Evolutionary conservation across 495 filamentous ascomycete species (phyloP).

Genomic region (Astrocystis sublimbata): DNA sequence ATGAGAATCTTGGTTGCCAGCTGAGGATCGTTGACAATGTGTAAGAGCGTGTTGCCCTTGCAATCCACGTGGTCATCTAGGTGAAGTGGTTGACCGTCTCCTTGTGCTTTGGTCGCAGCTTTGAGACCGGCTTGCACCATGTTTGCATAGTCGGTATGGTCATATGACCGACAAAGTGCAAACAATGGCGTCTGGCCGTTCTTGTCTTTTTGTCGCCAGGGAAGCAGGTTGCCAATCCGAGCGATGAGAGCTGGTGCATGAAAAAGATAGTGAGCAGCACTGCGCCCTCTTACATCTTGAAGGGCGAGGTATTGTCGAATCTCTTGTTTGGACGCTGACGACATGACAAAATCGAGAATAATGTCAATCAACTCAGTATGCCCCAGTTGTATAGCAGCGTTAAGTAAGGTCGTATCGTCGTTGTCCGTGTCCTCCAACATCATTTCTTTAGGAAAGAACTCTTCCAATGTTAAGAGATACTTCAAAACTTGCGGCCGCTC

Average conservation of each 20-base stretch:
- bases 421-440: constrained; percentile 83
- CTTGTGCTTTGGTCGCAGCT: constrained; percentile 71
- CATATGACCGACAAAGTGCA: constrained; percentile 91
- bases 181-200: constrained; percentile 97
- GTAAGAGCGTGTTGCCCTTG: constrained; percentile 91
- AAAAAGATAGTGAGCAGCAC: constrained; percentile 94
- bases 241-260: constrained; percentile 79
- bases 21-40: constrained; percentile 85
- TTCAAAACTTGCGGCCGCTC: constrained; percentile 66
- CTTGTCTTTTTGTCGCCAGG: constrained; percentile 89
- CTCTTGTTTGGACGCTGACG: constrained; percentile 39
- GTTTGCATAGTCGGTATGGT: constrained; percentile 78
- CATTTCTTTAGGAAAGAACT: constrained; percentile 67
- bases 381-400: constrained; percentile 91
- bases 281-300: constrained; percentile 83
- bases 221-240: constrained; percentile 71
- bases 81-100: constrained; percentile 76
- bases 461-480: constrained; percentile 74
- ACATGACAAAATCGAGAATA: constrained; percentile 63
- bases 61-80: constrained; percentile 89
- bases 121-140: constrained; percentile 84
- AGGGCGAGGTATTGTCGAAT: constrained; percentile 66
- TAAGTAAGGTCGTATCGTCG: constrained; percentile 86
- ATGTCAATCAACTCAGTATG: constrained; percentile 71
- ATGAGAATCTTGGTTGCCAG: constrained; percentile 73